Conservation (phyloP, 768 basidiomycete species). For the Leccinum subgranulosum region DNA sequence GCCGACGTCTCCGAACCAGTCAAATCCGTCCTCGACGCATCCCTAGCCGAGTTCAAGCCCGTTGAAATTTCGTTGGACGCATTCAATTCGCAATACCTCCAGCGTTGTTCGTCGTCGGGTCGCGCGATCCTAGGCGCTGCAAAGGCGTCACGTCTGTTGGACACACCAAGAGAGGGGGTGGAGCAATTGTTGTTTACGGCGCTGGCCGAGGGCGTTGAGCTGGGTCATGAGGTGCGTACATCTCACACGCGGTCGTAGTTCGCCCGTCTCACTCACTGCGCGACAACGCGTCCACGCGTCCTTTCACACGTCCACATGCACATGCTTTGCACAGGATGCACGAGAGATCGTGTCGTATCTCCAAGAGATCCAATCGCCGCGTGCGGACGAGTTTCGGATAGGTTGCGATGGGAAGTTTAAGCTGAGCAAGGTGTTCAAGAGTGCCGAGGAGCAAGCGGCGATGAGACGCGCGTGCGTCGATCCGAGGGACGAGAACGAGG, state of each 20-base stretch:
- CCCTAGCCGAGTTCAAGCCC: conserved; percentile 52
- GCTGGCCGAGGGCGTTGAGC: conserved; percentile 39
- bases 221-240: conserved; percentile 42
- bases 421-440: conserved; percentile 67
- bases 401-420: conserved; percentile 52
- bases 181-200: conserved; percentile 55
- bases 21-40: conserved; percentile 46
- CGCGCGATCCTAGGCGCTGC: conserved; percentile 63
- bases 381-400: conserved; percentile 59
- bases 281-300: neutral
- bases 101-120: conserved; percentile 51
- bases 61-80: conserved; percentile 55
- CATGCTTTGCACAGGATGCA: conserved; percentile 45
- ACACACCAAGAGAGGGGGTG: conserved; percentile 52
- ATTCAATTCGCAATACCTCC: conserved; percentile 75
- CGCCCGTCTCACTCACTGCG: neutral
- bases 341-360: conserved; percentile 49
- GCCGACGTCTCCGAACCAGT: conserved; percentile 45
- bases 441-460: conserved; percentile 44
- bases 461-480: conserved; percentile 31
- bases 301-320: neutral
- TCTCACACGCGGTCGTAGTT: neutral
- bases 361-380: conserved; percentile 44
- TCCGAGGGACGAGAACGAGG: conserved; percentile 18
- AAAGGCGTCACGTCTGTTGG: conserved; percentile 47